These are phyloP conservation scores for Teunomyces panamensis DNA, from an alignment of 805 yeast genomes.

Conservation along the genomic window DNA sequence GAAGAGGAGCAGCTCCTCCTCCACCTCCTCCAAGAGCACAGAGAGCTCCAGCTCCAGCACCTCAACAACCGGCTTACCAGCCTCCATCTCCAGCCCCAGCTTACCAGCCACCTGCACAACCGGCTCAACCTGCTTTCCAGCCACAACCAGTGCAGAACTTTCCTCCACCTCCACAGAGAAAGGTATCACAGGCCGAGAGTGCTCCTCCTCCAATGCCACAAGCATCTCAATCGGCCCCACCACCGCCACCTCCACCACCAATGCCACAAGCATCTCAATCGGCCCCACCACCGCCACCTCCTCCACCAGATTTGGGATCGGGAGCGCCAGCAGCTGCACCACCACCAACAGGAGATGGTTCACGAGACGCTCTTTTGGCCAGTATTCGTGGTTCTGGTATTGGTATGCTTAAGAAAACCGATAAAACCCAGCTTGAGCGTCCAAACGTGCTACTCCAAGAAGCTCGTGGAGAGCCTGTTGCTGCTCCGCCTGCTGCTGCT, in stretches of 20 bases:
- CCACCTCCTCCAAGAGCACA: constrained; percentile 14
- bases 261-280: constrained; percentile 4
- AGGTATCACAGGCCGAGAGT: constrained; percentile 3
- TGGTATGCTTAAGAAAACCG: constrained; percentile 68
- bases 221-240: constrained; percentile 4
- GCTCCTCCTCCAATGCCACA: constrained; percentile 4
- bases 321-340: constrained; percentile 34
- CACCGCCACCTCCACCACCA: constrained; percentile 3
- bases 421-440: constrained; percentile 76
- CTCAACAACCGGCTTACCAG: constrained; percentile 11
- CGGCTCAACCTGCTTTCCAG: constrained; percentile 17
- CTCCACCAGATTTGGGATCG: constrained; percentile 19
- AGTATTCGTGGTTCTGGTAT: constrained; percentile 80
- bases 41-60: constrained; percentile 12
- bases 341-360: constrained; percentile 44
- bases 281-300: constrained; percentile 9
- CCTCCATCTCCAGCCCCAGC: background rate
- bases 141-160: constrained; percentile 14
- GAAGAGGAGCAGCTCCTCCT: constrained; percentile 14
- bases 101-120: constrained; percentile 22
- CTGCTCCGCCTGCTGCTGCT: constrained; percentile 29
- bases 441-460: constrained; percentile 74
- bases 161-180: constrained; percentile 8
- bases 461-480: constrained; percentile 59
- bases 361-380: constrained; percentile 79